Evolutionary conservation across 805 yeast species (phyloP), one percentile per base, ranked within the genome.

Genomic region (Candida nanaspora): DNA sequence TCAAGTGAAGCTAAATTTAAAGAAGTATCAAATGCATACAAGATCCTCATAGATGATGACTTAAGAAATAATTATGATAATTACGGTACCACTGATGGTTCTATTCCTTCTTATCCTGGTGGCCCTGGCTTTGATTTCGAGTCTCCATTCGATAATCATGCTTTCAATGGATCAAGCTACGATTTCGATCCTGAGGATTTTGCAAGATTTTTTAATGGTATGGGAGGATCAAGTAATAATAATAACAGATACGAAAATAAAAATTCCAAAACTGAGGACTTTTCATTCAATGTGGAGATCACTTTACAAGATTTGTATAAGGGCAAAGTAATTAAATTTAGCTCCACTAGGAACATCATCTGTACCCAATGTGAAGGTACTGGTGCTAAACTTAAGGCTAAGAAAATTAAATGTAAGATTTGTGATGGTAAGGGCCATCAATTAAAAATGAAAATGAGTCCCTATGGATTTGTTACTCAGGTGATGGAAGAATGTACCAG

Each of bases 11-110:
- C 73, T 46, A 75, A 72, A 55, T 91, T 91, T 63, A 91, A 91
- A 59, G 89, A 82, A 51, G 76, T 91, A 42, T 74, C 82, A 16
- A 83, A 82, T 45, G 98, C 98, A 0, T 91, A 91, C 57, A 95
- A 87, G 55, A 66, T 83, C 3, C 63, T 91, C 43, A 76, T 78
- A 23, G 95, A 89, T 57, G 94, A 80, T 27, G 70, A 61, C 10
- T 72, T 68, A 50, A 62, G 88, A 43, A 62, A 62, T 30, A 70
- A 75, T 35, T 83, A 82, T 53, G 89, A 83, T 53, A 49, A 61
- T 16, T 76, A 72, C 47, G 84, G 83, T 4, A 61, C 63, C 21
- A 48, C 61, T 2, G 65, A 58, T 45, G 72, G 69, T 4, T 27
- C 46, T 2, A 37, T 47, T 18, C 52, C 52, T n/a, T 22, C 45